These are phyloP conservation scores for Lavandula angustifolia DNA, from an alignment of 257 asterid genomes.

Conservation along the genomic window DNA sequence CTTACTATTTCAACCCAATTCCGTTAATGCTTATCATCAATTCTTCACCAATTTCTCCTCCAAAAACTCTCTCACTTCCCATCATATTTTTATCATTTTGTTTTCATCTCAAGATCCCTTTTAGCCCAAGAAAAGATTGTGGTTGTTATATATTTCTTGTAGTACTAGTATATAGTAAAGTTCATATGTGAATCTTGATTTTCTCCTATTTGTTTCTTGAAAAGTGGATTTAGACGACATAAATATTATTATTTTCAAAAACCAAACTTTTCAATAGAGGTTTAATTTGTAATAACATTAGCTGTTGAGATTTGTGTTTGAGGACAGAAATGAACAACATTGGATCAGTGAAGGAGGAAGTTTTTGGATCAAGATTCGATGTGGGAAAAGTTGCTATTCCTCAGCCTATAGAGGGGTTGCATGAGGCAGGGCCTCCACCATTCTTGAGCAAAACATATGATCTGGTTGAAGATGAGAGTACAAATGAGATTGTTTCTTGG, in stretches of 20 bases:
- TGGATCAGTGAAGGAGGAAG: conserved; percentile 26
- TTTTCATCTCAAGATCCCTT: not conserved
- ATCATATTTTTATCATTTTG: not conserved
- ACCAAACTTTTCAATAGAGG: no score
- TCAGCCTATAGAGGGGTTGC: conserved; percentile 58
- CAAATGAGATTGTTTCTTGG: conserved; percentile 65
- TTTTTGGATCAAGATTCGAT: conserved; percentile 4
- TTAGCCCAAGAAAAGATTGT: not conserved
- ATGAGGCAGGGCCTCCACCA: conserved; percentile 64
- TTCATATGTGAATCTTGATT: not conserved
- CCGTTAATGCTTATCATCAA: not conserved
- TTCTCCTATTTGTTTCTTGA: not conserved
- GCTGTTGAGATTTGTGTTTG: not conserved
- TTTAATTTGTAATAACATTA: not conserved
- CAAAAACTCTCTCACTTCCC: conserved; percentile 2
- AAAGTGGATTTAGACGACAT: not conserved
- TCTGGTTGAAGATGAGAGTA: conserved; percentile 64
- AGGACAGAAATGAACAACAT: not conserved
- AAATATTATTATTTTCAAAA: no score
- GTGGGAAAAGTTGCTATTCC: conserved; percentile 19
- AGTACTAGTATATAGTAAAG: not conserved
- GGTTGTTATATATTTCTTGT: not conserved
- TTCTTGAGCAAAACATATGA: conserved; percentile 78
- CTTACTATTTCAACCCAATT: not conserved
- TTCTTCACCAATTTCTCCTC: not conserved